Evolutionary conservation across 345 rosid genomes (phyloP).

Genomic region (Psidium friedrichsthalianum): DNA sequence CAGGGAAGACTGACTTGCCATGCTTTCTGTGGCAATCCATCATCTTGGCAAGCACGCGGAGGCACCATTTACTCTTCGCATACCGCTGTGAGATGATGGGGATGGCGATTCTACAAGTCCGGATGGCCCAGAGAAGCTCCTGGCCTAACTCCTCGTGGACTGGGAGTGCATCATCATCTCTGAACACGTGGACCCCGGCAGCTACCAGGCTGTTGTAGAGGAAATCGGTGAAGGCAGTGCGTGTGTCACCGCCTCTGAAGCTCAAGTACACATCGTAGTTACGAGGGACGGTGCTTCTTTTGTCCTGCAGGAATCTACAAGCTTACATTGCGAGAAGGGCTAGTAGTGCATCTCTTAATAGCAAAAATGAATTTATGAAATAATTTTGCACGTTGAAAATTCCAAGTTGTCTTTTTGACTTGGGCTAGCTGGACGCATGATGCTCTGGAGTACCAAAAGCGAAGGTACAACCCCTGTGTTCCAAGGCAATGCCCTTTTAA

Average conservation of each 20-base stretch:
- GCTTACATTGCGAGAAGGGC: no score
- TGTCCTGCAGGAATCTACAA: background rate
- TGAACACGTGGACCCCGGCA: background rate
- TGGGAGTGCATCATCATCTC: rapidly evolving
- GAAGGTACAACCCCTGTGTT: no score
- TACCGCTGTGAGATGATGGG: background rate
- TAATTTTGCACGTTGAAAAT: no score
- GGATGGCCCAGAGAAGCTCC: background rate
- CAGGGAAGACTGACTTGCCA: background rate
- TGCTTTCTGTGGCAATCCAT: background rate
- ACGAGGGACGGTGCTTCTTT: background rate
- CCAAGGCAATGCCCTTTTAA: no score
- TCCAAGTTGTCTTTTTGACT: no score
- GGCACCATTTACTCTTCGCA: background rate
- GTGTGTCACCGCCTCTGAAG: background rate
- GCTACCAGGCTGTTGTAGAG: background rate
- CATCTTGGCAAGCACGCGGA: background rate
- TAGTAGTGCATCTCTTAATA: no score
- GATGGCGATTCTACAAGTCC: background rate
- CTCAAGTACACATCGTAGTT: background rate
- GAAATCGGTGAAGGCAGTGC: background rate
- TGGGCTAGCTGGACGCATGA: no score
- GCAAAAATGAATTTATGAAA: no score
- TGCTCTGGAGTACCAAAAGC: no score
- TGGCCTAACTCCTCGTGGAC: background rate